These are phyloP conservation scores for Nephelium lappaceum DNA, from an alignment of 345 rosid species.

Conservation along the genomic window DNA sequence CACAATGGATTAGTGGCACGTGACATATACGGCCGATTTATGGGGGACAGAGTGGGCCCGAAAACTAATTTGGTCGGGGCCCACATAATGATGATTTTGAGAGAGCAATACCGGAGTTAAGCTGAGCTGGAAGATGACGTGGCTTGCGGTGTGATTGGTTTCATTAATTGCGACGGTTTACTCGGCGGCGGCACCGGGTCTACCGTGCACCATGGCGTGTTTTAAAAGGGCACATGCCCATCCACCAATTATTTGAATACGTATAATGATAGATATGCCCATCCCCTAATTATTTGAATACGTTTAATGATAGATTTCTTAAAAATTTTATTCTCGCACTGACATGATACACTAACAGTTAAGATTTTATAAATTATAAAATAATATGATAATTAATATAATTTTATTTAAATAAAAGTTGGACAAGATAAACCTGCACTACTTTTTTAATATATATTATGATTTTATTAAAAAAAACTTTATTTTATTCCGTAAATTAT, in stretches of 20 bases:
- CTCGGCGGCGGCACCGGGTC: slow-evolving; percentile 26
- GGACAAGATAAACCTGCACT: no score
- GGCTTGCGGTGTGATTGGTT: slow-evolving; percentile 13
- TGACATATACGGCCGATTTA: slow-evolving; percentile 8
- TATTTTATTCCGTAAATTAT: neutral
- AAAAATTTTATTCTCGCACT: no score
- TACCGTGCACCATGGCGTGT: slow-evolving; percentile 22
- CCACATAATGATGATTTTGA: slow-evolving; percentile 6
- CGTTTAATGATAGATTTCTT: no score
- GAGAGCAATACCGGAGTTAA: no score
- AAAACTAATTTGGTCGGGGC: neutral
- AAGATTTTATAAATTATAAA: no score
- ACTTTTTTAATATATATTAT: no score
- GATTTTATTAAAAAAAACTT: neutral
- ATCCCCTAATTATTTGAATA: no score
- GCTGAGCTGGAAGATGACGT: slow-evolving; percentile 25
- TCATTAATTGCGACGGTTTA: slow-evolving; percentile 6
- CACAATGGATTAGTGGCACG: neutral
- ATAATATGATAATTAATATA: no score
- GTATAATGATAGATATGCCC: no score
- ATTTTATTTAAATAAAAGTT: no score
- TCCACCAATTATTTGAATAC: neutral
- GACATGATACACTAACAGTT: no score
- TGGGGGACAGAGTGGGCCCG: neutral
- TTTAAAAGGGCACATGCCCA: slow-evolving; percentile 7